Conservation (phyloP, 1,284 basidiomycete species). For the Coniophora puteana region DNA sequence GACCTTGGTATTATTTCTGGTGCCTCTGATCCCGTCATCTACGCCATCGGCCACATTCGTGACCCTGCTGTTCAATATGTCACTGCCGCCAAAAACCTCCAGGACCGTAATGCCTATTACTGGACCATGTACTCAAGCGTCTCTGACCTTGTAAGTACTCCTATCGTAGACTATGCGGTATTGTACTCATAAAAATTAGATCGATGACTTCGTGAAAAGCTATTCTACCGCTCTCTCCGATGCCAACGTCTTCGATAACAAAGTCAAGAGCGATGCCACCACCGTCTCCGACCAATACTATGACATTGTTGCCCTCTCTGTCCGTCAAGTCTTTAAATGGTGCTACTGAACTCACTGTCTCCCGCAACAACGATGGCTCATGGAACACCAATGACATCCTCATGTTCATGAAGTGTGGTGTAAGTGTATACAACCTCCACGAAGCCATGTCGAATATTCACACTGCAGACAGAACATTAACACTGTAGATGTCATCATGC, state of each 20-base stretch:
- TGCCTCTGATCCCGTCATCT: slow-evolving; percentile 21
- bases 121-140: slow-evolving; percentile 45
- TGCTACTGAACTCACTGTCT: slow-evolving; percentile 60
- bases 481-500: slow-evolving; percentile 72
- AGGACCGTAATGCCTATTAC: slow-evolving; percentile 24
- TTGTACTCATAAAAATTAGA: no score
- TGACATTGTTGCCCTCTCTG: slow-evolving; percentile 50
- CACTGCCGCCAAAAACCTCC: slow-evolving; percentile 18
- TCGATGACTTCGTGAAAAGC: slow-evolving; percentile 52
- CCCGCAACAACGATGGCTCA: slow-evolving; percentile 43
- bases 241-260: slow-evolving; percentile 49
- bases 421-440: no score
- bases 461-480: slow-evolving; percentile 49
- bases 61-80: slow-evolving; percentile 33
- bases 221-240: slow-evolving; percentile 43
- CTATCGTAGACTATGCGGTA: no score
- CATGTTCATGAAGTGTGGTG: slow-evolving; percentile 67
- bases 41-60: slow-evolving; percentile 32
- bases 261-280: slow-evolving; percentile 50
- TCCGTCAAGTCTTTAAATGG: slow-evolving; percentile 57
- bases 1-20: slow-evolving; percentile 35
- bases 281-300: slow-evolving; percentile 57
- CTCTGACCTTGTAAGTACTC: slow-evolving; percentile 37
- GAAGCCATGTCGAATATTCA: slow-evolving; percentile 6
- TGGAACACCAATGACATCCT: slow-evolving; percentile 57